phyloP scores from a whole-genome alignment of 257 asterid genomes.

The Apocynum venetum region DNA sequence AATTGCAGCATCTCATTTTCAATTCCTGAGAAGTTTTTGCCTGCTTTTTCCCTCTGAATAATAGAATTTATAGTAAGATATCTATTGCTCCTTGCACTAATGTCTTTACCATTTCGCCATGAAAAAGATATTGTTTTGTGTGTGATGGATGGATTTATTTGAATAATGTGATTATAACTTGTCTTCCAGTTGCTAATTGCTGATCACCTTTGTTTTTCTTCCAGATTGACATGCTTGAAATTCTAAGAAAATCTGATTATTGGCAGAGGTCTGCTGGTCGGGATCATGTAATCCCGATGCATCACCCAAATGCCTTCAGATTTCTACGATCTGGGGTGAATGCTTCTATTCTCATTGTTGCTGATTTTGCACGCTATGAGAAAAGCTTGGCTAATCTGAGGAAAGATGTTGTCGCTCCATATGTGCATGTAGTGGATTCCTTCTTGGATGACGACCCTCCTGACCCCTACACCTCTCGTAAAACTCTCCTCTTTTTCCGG shows the following conservation, averaged over 20 bases:
- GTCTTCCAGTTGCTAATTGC: slow-evolving; percentile 5
- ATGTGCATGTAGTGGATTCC: slow-evolving; percentile 72
- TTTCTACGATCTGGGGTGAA: slow-evolving; percentile 59
- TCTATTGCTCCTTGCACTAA: background rate
- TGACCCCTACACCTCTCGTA: slow-evolving; percentile 65
- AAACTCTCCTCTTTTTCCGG: slow-evolving; percentile 76
- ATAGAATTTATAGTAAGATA: background rate
- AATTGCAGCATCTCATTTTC: background rate
- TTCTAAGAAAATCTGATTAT: slow-evolving; percentile 53
- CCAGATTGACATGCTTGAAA: slow-evolving; percentile 64
- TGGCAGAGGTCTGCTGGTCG: slow-evolving; percentile 78
- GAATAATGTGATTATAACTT: background rate
- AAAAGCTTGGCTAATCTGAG: slow-evolving; percentile 52
- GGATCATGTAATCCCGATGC: slow-evolving; percentile 88
- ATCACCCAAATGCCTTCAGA: slow-evolving; percentile 94
- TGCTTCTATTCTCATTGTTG: slow-evolving; percentile 73
- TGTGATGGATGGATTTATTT: background rate
- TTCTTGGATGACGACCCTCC: slow-evolving; percentile 41
- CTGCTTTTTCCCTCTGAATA: background rate
- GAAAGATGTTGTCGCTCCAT: slow-evolving; percentile 93
- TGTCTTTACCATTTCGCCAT: background rate
- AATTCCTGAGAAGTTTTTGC: background rate
- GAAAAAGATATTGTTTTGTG: background rate
- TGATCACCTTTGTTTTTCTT: slow-evolving; percentile 23
- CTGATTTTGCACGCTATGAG: slow-evolving; percentile 83